These are phyloP conservation scores for Trametes cingulata DNA, from an alignment of 768 basidiomycete species.

Conservation along the genomic window DNA sequence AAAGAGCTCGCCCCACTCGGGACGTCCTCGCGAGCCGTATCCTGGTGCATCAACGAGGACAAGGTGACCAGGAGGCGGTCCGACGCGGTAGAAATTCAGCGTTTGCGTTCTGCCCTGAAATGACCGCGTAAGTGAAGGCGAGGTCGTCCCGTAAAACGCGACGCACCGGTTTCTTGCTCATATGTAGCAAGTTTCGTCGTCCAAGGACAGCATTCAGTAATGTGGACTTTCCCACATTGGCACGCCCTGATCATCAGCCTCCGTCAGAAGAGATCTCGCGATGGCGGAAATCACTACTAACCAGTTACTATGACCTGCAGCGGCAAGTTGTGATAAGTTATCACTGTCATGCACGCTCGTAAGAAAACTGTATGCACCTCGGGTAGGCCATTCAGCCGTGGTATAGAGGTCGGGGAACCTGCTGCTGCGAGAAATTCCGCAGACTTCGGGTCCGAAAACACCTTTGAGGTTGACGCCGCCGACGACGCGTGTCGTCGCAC, in stretches of 20 bases:
- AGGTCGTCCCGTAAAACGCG: background rate
- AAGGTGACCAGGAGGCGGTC: constrained; percentile 50
- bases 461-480: background rate
- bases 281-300: background rate
- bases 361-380: constrained; percentile 22
- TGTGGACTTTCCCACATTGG: constrained; percentile 78
- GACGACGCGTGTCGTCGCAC: constrained; percentile 4
- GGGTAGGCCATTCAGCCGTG: constrained; percentile 25
- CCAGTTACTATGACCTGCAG: constrained; percentile 31
- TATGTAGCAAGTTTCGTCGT: constrained; percentile 54
- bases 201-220: constrained; percentile 69
- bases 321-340: background rate
- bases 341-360: background rate
- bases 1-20: constrained; percentile 76
- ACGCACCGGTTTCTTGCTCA: constrained; percentile 65
- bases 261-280: background rate
- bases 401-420: constrained; percentile 20
- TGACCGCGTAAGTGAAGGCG: background rate
- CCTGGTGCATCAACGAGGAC: constrained; percentile 81
- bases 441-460: constrained; percentile 21
- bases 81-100: constrained; percentile 74
- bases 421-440: constrained; percentile 31
- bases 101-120: constrained; percentile 70
- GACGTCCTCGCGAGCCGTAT: constrained; percentile 71
- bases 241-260: constrained; percentile 51